A percentile compares a stretch with the other conserved stretches of the same genome.
These are phyloP conservation scores for Amanita muscaria DNA, from an alignment of 768 basidiomycete genomes.

Conservation along the genomic window DNA sequence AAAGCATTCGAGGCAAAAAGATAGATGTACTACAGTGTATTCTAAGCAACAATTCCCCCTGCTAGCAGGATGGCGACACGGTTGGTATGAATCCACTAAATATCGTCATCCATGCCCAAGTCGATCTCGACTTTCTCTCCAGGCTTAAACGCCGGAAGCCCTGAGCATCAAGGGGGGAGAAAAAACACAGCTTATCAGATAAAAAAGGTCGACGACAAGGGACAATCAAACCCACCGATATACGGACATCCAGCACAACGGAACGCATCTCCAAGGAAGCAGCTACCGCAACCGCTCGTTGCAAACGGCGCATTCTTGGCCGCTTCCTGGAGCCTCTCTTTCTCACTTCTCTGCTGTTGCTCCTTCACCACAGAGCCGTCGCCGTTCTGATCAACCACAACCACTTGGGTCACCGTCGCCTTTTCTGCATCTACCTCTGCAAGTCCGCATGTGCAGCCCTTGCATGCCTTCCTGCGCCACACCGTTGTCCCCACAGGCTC, in stretches of 20 bases:
- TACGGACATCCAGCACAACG: slow-evolving; percentile 95
- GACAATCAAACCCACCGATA: slow-evolving; percentile 75
- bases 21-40: too few species aligned
- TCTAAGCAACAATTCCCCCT: too few species aligned
- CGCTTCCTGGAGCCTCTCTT: slow-evolving; percentile 53
- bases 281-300: slow-evolving; percentile 95
- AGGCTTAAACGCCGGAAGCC: slow-evolving; percentile 95
- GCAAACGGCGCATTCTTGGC: slow-evolving; percentile 74
- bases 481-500: slow-evolving; percentile 50
- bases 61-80: too few species aligned
- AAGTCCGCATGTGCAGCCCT: slow-evolving; percentile 93
- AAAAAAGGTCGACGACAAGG: slow-evolving; percentile 1
- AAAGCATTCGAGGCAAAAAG: too few species aligned
- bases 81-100: too few species aligned
- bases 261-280: slow-evolving; percentile 97
- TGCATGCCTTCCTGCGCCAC: slow-evolving; percentile 89
- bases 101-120: slow-evolving; percentile 75
- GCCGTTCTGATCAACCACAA: slow-evolving; percentile 45
- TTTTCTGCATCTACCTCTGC: slow-evolving; percentile 90
- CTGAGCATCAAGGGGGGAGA: slow-evolving; percentile 32
- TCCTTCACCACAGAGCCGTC: neutral
- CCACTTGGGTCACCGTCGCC: slow-evolving; percentile 42
- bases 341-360: slow-evolving; percentile 31
- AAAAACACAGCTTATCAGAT: slow-evolving; percentile 9
- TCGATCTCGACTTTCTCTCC: slow-evolving; percentile 96